A percentile compares a stretch with the other conserved stretches of the same genome.
These are phyloP conservation scores for Pseudofabraea citricarpa DNA, from an alignment of 2,329 filamentous ascomycete genomes.

Conservation along the genomic window DNA sequence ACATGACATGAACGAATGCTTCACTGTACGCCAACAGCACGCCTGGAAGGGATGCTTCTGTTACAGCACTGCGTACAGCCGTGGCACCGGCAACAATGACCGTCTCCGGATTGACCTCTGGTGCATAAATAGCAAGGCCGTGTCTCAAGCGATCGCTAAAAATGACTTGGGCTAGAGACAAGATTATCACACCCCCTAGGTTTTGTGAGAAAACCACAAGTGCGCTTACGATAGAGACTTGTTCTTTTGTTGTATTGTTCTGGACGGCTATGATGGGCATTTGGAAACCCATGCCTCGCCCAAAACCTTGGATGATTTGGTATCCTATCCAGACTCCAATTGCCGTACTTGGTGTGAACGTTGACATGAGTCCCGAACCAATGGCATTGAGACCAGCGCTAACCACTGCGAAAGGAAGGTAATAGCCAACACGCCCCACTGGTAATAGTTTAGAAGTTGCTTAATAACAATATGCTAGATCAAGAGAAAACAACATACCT, in stretches of 20 bases:
- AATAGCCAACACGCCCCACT: slow-evolving; percentile 19
- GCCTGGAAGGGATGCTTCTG: slow-evolving; percentile 23
- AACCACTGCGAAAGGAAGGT: slow-evolving; percentile 24
- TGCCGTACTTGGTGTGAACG: slow-evolving; percentile 14
- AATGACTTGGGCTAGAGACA: slow-evolving; percentile 25
- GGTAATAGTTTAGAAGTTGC: neutral
- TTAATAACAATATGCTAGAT: no score
- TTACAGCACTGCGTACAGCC: slow-evolving; percentile 30
- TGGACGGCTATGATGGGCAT: slow-evolving; percentile 29
- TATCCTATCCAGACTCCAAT: slow-evolving; percentile 12
- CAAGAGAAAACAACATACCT: slow-evolving; percentile 11
- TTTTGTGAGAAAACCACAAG: slow-evolving; percentile 29
- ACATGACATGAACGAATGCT: slow-evolving; percentile 19
- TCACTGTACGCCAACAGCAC: slow-evolving; percentile 37
- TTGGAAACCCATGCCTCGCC: slow-evolving; percentile 10
- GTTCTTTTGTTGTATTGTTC: slow-evolving; percentile 19
- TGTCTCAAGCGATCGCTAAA: slow-evolving; percentile 20
- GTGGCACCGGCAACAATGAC: slow-evolving; percentile 38
- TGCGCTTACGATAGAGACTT: slow-evolving; percentile 28
- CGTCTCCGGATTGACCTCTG: slow-evolving; percentile 23
- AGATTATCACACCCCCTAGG: slow-evolving; percentile 25
- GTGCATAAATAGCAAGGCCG: slow-evolving; percentile 29
- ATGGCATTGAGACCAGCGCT: slow-evolving; percentile 22
- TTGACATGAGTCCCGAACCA: slow-evolving; percentile 27
- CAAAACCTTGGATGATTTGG: slow-evolving; percentile 11